Base-by-base conservation (phyloP, 345 rosid genomes). In the Geranium rotundifolium region DNA sequence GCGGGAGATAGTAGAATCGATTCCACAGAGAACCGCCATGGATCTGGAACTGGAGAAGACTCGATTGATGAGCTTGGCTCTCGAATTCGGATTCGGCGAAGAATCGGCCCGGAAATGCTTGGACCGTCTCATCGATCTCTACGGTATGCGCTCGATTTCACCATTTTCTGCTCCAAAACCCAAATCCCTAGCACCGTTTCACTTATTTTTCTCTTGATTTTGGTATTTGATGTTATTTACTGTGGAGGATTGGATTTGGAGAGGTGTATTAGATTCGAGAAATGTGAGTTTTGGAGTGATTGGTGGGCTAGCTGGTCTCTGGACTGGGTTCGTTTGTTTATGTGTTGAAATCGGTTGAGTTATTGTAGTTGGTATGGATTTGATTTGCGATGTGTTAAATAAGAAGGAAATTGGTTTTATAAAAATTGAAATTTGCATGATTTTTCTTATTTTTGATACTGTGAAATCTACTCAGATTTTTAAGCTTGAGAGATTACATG, bases 61-160 rank as follows among this genome's bases (percentile, higher is more conserved):
- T 69, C 81, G 88, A 67, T 69, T 87, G 49, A 56, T 84, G 31
- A 84, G 87, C 84, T 68, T 89, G 69, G 93, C 96, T 54, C 75
- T 81, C 20, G 81, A 80, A 0, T 73, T 79, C 29, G 95, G 98
- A n/a, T 89, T 89, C 74, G 86, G 84, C 46, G 76, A 82, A 58
- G 80, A 81, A 23, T 77, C 89, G 12, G 83, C 91, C 4, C 76
- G 62, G 58, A 82, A 74, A 64, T 77, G 87, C 75, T 71, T 89
- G 37, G 80, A 84, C 65, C 85, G 85, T 63, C 77, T 85, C 76
- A 68, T 92, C 72, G 78, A 80, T 59, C 96, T 89, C 52, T 92
- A 85, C 73, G 89, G 91, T 89, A 85, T 57, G 29, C 12, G 13
- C 46, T 12, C 55, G 27, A 8, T 56, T 19, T 27, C 61, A 55